A percentile compares a stretch with the other conserved stretches of the same genome.
Conservation (phyloP, 495 filamentous ascomycete species). For the Rostrohypoxylon terebratum region DNA sequence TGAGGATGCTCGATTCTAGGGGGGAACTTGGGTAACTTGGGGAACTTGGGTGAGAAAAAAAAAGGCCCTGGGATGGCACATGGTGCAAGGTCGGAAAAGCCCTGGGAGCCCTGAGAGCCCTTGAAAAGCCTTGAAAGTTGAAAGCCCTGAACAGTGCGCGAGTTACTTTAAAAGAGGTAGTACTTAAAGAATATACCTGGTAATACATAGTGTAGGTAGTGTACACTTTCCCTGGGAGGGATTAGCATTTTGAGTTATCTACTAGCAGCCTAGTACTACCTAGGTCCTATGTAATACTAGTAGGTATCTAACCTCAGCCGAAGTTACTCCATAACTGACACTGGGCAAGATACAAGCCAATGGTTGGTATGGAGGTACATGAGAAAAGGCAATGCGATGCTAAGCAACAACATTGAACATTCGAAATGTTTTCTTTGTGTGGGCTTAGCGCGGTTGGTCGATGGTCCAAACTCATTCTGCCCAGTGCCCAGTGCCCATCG, state of each 20-base stretch:
- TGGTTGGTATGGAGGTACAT: neutral
- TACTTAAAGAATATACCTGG: neutral
- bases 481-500: no score
- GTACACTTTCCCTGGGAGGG: neutral
- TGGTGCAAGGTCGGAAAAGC: neutral
- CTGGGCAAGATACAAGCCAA: no score
- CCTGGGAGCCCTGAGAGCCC: neutral
- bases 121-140: constrained; percentile 25
- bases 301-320: no score
- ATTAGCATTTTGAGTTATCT: no score
- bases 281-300: no score
- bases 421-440: constrained; percentile 21
- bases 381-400: neutral
- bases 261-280: no score
- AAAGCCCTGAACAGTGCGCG: constrained; percentile 23
- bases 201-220: neutral
- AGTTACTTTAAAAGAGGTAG: no score
- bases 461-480: constrained; percentile 43
- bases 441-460: constrained; percentile 44
- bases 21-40: constrained; percentile 5
- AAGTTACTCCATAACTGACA: no score
- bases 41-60: constrained; percentile 13
- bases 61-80: constrained; percentile 4
- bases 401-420: neutral
- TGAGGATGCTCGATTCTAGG: constrained; percentile 6